Percentiles rank a stretch among this genome's conserved stretches.
Evolutionary conservation across 192 early-diverging fungal genomes (phyloP).

Genomic region (Glomus cerebriforme): DNA sequence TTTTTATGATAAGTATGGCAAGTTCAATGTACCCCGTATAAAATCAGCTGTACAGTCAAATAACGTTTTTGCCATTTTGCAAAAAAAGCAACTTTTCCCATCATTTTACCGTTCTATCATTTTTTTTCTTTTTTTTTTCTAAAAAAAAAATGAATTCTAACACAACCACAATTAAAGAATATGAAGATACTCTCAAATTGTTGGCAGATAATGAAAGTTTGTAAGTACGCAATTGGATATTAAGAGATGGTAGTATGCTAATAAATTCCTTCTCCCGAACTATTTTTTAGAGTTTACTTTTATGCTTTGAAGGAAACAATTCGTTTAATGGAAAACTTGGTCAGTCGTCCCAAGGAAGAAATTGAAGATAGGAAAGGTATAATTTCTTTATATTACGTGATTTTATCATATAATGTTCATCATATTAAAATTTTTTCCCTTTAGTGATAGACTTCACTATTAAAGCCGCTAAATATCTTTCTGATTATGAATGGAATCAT

Average conservation of each 20-base stretch:
- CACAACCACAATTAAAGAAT: background rate
- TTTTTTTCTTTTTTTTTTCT: too few species aligned
- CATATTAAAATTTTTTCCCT: too few species aligned
- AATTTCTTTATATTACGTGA: background rate
- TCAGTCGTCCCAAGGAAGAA: background rate
- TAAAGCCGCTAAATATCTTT: background rate
- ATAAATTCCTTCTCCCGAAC: too few species aligned
- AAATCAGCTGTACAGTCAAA: too few species aligned
- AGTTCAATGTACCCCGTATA: too few species aligned
- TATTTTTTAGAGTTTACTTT: background rate
- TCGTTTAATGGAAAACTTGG: background rate
- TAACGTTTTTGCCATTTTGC: too few species aligned
- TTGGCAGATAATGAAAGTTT: background rate
- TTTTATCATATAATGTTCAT: background rate
- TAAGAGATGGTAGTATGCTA: background rate
- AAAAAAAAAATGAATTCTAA: too few species aligned
- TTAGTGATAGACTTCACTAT: background rate
- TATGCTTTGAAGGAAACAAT: background rate
- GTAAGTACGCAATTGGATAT: background rate
- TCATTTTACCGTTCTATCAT: too few species aligned
- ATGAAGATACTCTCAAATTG: background rate
- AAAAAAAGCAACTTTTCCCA: too few species aligned
- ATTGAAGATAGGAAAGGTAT: background rate
- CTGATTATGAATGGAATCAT: background rate
- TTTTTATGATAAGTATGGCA: too few species aligned